These are phyloP conservation scores for Mallotus repandus DNA, from an alignment of 441 rosid genomes.

Conservation along the genomic window DNA sequence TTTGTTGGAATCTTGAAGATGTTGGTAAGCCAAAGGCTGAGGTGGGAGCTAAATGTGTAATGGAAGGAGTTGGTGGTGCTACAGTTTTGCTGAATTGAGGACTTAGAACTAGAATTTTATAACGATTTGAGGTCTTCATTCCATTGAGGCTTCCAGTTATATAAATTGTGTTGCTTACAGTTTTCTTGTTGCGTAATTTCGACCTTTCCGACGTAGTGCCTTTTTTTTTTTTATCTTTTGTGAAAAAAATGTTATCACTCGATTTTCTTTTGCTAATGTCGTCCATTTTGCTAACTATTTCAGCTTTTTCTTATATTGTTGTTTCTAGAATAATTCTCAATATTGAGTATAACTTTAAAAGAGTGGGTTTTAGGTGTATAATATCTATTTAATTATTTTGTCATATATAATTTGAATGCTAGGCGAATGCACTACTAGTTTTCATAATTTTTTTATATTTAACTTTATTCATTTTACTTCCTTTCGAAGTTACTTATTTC, in stretches of 20 bases:
- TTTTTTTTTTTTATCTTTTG: not conserved
- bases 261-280: not conserved
- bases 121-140: conserved; percentile 88
- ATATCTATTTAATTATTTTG: too few species aligned
- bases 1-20: conserved; percentile 65
- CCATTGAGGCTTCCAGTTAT: conserved; percentile 88
- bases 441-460: too few species aligned
- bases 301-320: too few species aligned
- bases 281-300: too few species aligned
- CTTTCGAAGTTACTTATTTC: too few species aligned
- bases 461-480: too few species aligned
- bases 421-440: too few species aligned
- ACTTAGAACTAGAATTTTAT: conserved; percentile 77
- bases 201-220: not conserved
- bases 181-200: conserved; percentile 68
- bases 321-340: too few species aligned
- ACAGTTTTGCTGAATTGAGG: conserved; percentile 93
- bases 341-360: too few species aligned
- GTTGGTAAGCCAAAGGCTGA: conserved; percentile 97
- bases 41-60: conserved; percentile 96
- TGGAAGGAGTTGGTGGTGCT: conserved; percentile 95
- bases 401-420: too few species aligned
- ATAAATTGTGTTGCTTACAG: conserved; percentile 87
- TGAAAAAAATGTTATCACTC: not conserved
- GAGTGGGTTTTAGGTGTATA: too few species aligned